Conservation (phyloP, 148 eudicot species). For the Chenopodium formosanum region DNA sequence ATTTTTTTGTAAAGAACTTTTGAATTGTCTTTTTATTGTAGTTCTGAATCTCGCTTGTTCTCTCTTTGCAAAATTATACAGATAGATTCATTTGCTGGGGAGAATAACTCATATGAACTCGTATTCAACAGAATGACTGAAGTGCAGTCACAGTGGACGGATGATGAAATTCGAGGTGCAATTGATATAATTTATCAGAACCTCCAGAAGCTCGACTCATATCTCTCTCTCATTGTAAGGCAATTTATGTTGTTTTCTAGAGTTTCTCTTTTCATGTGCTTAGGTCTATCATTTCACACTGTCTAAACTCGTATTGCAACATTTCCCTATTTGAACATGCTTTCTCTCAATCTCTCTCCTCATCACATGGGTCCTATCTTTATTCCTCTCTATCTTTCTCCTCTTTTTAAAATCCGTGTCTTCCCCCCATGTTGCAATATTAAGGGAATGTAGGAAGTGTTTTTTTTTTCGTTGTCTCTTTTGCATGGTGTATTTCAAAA, state of each 20-base stretch:
- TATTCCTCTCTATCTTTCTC: too few species aligned
- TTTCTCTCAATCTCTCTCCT: too few species aligned
- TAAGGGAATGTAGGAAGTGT: too few species aligned
- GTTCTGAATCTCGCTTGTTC: slow-evolving; percentile 5
- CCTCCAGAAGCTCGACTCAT: slow-evolving; percentile 68
- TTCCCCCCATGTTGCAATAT: too few species aligned
- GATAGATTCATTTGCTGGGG: slow-evolving; percentile 61
- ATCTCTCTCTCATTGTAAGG: slow-evolving; percentile 66
- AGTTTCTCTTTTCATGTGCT: background rate
- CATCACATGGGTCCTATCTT: too few species aligned
- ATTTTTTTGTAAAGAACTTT: background rate
- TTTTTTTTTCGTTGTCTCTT: too few species aligned
- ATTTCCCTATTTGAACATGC: too few species aligned
- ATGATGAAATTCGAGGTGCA: slow-evolving; percentile 69
- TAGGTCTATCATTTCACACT: background rate
- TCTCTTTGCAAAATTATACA: slow-evolving; percentile 29
- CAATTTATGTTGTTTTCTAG: background rate
- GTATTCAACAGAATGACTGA: slow-evolving; percentile 65
- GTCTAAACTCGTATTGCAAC: background rate
- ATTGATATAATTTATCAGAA: slow-evolving; percentile 62
- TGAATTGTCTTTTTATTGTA: background rate
- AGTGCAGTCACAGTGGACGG: slow-evolving; percentile 72
- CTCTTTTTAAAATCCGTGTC: too few species aligned
- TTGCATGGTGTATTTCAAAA: background rate
- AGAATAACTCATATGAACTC: slow-evolving; percentile 43